Percentiles rank a stretch among this genome's conserved stretches.
Conservation (phyloP, 129 eudicot species). For the Flaveria robusta region DNA sequence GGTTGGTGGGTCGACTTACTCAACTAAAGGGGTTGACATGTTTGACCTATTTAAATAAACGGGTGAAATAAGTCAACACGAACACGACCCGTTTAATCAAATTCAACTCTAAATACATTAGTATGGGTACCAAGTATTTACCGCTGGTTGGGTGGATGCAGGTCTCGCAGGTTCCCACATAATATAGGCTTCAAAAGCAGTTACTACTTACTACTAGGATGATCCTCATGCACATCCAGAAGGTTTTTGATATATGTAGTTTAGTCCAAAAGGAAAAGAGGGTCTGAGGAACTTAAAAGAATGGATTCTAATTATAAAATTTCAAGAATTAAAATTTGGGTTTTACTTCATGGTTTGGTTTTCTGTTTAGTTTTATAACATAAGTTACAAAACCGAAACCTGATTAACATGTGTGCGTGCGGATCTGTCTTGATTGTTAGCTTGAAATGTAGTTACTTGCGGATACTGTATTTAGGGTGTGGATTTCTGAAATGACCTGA, state of each 20-base stretch:
- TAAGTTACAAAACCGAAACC: neutral
- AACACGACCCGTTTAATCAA: neutral
- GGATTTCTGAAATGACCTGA: too few relatives aligned
- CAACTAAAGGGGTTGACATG: neutral
- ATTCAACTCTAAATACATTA: neutral
- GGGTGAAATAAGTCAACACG: neutral
- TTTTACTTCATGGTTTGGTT: neutral
- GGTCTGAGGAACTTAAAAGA: neutral
- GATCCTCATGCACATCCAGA: neutral
- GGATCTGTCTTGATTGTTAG: too few relatives aligned
- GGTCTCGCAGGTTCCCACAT: conserved; percentile 56
- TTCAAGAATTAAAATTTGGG: conserved; percentile 3
- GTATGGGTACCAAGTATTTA: neutral
- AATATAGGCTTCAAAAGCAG: conserved; percentile 15
- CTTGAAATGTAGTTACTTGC: neutral
- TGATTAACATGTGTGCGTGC: neutral
- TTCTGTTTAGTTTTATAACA: neutral
- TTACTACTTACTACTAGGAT: neutral
- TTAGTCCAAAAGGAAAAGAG: neutral
- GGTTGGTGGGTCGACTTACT: neutral
- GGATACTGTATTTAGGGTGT: neutral
- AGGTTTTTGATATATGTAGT: neutral
- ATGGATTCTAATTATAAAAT: neutral
- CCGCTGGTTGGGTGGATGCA: conserved; percentile 22
- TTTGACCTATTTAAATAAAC: neutral